Evolutionary conservation across 768 basidiomycete species (phyloP).

Genomic region (Albatrellus ellisii): DNA sequence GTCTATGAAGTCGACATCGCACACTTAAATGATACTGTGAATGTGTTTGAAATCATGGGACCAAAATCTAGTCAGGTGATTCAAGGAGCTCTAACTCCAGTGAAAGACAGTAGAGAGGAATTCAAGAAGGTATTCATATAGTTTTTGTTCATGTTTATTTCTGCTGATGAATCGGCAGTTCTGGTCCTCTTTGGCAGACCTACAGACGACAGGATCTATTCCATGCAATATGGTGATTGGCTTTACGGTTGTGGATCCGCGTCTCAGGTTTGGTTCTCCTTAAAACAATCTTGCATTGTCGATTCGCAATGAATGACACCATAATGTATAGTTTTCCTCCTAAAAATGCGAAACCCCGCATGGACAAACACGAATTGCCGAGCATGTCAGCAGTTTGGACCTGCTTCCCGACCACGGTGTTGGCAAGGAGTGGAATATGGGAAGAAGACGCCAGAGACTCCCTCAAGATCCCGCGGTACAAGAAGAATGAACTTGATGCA

Average conservation of each 20-base stretch:
- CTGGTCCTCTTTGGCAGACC: slow-evolving; percentile 46
- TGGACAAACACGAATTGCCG: slow-evolving; percentile 17
- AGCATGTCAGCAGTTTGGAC: slow-evolving; percentile 19
- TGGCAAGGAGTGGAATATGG: slow-evolving; percentile 70
- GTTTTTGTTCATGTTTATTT: not conserved
- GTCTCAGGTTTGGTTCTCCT: slow-evolving; percentile 59
- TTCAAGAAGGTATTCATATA: slow-evolving; percentile 38
- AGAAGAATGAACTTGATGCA: slow-evolving; percentile 80
- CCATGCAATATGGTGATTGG: slow-evolving; percentile 71
- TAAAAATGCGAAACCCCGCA: slow-evolving; percentile 43
- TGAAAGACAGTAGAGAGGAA: slow-evolving; percentile 32
- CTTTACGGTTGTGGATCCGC: slow-evolving; percentile 72
- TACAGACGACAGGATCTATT: slow-evolving; percentile 54
- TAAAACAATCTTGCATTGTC: too few relatives aligned
- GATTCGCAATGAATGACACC: too few relatives aligned
- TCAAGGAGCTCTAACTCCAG: slow-evolving; percentile 21
- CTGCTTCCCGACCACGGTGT: slow-evolving; percentile 39
- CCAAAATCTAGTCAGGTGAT: slow-evolving; percentile 66
- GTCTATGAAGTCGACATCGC: slow-evolving; percentile 43
- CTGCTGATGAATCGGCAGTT: slow-evolving; percentile 30
- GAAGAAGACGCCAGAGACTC: slow-evolving; percentile 36
- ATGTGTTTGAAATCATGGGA: slow-evolving; percentile 84
- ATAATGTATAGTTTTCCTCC: slow-evolving; percentile 73
- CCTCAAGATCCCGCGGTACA: slow-evolving; percentile 51
- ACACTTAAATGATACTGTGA: slow-evolving; percentile 59